Base-by-base conservation (phyloP, 306 rosid genomes). In the Potentilla sterilis region DNA sequence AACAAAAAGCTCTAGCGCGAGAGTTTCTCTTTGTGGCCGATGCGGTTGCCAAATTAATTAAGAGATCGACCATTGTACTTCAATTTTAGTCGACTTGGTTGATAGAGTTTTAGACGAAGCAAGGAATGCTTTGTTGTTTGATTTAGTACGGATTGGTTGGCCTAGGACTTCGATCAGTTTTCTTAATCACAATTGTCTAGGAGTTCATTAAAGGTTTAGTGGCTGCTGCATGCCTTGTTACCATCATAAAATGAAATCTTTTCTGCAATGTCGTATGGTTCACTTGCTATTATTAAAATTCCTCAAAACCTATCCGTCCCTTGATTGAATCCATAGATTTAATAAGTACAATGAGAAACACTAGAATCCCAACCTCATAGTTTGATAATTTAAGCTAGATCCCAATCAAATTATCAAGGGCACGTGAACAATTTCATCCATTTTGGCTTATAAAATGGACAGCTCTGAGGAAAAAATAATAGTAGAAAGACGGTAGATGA, bases 401-500 rank as follows among this genome's bases (percentile, higher is more conserved):
- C n/a, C 68, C 69, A 69, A 70, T 82, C 76, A 77, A 76, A 67
- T 46, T 77, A 67, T 69, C 77, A 76, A 67, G 73, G 72, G 40
- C 85, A 85, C 84, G 84, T 69, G 87, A 83, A 67, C 74, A 74
- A 80, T 81, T 78, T 83, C 83, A 84, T 87, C 44, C 43, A 77
- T n/a, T 58, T 35, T 28, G 78, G 58, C 78, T 70, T 48, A 28
- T 78, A 83, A 54, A 75, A 83, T 70, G 79, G 91, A 82, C 84
- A 78, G 72, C 82, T 82, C 81, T 66, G 28, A 28, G 28, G 28
- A 28, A 28, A 74, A 81, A 73, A 73, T 68, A 58, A 57, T 13
- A 66, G 64, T 2, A 12, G 35, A 6, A 8, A 63, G 15, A 21
- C 18, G 70, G 57, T 78, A 75, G 48, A 79, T 82, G 81, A 79